A percentile compares a stretch with the other conserved stretches of the same genome.
Evolutionary conservation across 441 rosid genomes (phyloP).

Genomic region (Erodium moschatum): DNA sequence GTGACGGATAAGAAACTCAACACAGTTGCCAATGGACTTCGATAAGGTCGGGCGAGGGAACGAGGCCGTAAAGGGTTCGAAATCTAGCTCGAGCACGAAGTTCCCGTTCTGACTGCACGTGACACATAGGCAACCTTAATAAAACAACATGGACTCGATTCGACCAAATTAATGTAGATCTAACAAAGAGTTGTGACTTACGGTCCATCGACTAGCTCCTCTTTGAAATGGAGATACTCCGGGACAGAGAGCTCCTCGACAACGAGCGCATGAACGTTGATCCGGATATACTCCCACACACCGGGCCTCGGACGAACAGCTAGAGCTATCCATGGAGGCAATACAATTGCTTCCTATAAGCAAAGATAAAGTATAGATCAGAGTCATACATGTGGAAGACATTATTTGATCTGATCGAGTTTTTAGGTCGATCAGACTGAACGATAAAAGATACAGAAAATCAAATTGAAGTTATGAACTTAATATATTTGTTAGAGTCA

Average conservation of each 20-base stretch:
- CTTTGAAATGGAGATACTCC: slow-evolving; percentile 80
- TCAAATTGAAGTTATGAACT: neutral
- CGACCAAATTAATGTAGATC: too few species aligned
- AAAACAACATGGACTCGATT: too few species aligned
- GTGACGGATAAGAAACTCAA: slow-evolving; percentile 93
- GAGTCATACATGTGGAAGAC: too few species aligned
- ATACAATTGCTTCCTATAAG: slow-evolving; percentile 82
- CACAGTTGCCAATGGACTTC: slow-evolving; percentile 84
- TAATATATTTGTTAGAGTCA: too few species aligned
- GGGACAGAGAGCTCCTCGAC: slow-evolving; percentile 65
- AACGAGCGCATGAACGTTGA: slow-evolving; percentile 65
- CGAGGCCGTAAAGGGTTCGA: slow-evolving; percentile 77
- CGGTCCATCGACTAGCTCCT: slow-evolving; percentile 87
- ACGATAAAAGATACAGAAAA: neutral
- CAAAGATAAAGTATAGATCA: too few species aligned
- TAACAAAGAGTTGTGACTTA: slow-evolving; percentile 13
- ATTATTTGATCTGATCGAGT: too few species aligned
- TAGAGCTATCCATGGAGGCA: slow-evolving; percentile 81
- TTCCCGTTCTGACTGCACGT: slow-evolving; percentile 56
- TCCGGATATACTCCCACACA: slow-evolving; percentile 81
- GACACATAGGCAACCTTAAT: neutral
- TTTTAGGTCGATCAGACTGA: too few species aligned
- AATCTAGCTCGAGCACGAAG: slow-evolving; percentile 79
- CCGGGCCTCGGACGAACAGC: slow-evolving; percentile 94
- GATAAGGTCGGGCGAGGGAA: slow-evolving; percentile 82